A percentile compares a stretch with the other conserved stretches of the same genome.
Evolutionary conservation across 2,329 filamentous ascomycete genomes (phyloP).

Genomic region (Colletotrichum gigasporum): DNA sequence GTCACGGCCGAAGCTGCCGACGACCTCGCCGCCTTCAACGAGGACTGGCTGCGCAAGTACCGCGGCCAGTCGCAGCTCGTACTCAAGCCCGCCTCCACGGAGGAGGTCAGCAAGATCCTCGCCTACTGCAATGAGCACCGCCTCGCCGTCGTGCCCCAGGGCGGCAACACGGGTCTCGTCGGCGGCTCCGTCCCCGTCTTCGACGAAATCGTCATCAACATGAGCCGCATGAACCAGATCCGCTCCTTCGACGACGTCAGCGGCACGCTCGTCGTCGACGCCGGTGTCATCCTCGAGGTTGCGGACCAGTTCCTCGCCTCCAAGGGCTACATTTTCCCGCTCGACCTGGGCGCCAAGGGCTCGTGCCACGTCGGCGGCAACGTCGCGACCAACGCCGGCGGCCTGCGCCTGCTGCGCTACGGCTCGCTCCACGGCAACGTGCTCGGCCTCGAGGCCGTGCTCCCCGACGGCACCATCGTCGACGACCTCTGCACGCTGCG

Average conservation of each 20-base stretch:
- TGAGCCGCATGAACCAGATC: slow-evolving; percentile 90
- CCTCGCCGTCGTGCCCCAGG: slow-evolving; percentile 95
- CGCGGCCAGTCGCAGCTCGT: slow-evolving; percentile 89
- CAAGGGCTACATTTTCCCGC: slow-evolving; percentile 87
- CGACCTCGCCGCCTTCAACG: slow-evolving; percentile 92
- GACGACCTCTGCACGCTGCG: slow-evolving; percentile 88
- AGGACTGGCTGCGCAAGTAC: slow-evolving; percentile 99
- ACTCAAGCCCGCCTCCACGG: slow-evolving; percentile 83
- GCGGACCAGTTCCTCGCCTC: slow-evolving; percentile 88
- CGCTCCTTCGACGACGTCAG: slow-evolving; percentile 93
- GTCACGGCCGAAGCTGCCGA: slow-evolving; percentile 76
- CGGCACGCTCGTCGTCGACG: slow-evolving; percentile 88
- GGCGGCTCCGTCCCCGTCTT: slow-evolving; percentile 97
- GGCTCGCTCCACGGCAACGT: slow-evolving; percentile 94
- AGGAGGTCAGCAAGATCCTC: slow-evolving; percentile 90
- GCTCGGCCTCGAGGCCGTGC: slow-evolving; percentile 89
- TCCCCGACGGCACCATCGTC: slow-evolving; percentile 92
- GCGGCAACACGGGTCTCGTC: slow-evolving; percentile 95
- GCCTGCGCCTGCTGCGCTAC: slow-evolving; percentile 88
- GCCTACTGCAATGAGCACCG: slow-evolving; percentile 95
- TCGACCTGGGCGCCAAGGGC: slow-evolving; percentile 97
- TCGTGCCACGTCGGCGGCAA: slow-evolving; percentile 97
- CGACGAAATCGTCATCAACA: slow-evolving; percentile 95
- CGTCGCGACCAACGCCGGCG: slow-evolving; percentile 94
- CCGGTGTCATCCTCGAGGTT: slow-evolving; percentile 88